These are phyloP conservation scores for Thymus mandschuricus DNA, from an alignment of 257 asterid genomes.

Conservation along the genomic window DNA sequence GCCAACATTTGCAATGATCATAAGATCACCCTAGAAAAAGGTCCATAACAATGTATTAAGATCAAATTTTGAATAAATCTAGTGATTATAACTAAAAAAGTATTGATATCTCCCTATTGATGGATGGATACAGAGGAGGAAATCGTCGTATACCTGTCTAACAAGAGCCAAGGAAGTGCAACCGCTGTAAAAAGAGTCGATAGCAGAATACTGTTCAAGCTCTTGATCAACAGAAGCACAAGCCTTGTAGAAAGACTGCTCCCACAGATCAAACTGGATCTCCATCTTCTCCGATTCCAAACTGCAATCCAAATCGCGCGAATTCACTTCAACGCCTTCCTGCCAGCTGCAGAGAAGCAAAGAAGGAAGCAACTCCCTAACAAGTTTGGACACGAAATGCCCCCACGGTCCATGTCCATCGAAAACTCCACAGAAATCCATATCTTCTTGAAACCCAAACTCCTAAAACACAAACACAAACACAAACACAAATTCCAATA, in stretches of 20 bases:
- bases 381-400: conserved; percentile 62
- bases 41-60: not conserved
- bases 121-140: not conserved
- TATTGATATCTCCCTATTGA: not conserved
- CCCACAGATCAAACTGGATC: conserved; percentile 58
- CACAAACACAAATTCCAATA: not conserved
- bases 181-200: conserved; percentile 77
- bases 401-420: conserved; percentile 96
- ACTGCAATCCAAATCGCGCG: conserved; percentile 31
- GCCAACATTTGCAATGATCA: conserved; percentile 70
- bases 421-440: conserved; percentile 75
- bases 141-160: conserved; percentile 56
- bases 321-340: conserved; percentile 47
- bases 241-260: conserved; percentile 57
- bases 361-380: conserved; percentile 60
- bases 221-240: conserved; percentile 71
- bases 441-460: conserved; percentile 75
- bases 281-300: conserved; percentile 33
- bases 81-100: not conserved
- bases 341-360: conserved; percentile 69
- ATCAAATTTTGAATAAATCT: not conserved
- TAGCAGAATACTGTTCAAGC: conserved; percentile 47
- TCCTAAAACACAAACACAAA: conserved; percentile 41
- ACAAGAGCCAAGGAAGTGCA: conserved; percentile 65
- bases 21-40: conserved; percentile 56